Percentiles rank a stretch among this genome's conserved stretches.
These are phyloP conservation scores for Rickenella mellea DNA, from an alignment of 768 basidiomycete species.

Conservation along the genomic window DNA sequence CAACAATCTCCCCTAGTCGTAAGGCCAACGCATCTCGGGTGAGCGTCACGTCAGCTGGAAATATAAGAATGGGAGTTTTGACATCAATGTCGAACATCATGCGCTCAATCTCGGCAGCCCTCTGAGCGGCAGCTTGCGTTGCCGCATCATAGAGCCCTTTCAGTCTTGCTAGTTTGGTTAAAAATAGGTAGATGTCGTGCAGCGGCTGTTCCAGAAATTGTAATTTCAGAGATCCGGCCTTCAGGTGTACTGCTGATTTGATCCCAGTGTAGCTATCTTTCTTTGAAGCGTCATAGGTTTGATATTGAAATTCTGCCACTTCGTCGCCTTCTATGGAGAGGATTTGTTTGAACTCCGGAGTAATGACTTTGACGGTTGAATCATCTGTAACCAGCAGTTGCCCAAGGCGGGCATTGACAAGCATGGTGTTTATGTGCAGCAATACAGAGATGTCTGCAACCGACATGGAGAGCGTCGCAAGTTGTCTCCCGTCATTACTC, in stretches of 20 bases:
- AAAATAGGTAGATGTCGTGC: constrained; percentile 77
- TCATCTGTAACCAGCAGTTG: constrained; percentile 78
- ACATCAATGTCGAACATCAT: constrained; percentile 91
- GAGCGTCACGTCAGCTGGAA: constrained; percentile 59
- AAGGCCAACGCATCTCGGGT: constrained; percentile 67
- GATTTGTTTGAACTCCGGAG: constrained; percentile 71
- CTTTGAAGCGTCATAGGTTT: constrained; percentile 74
- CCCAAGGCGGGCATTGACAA: constrained; percentile 74
- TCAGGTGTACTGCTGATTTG: constrained; percentile 73
- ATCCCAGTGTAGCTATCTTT: constrained; percentile 61
- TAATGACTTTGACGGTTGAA: constrained; percentile 36
- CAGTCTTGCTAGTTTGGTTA: constrained; percentile 77
- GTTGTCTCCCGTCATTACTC: constrained; percentile 53
- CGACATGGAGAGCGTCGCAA: constrained; percentile 84
- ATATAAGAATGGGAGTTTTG: constrained; percentile 85
- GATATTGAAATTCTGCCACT: constrained; percentile 89
- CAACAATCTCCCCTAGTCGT: constrained; percentile 82
- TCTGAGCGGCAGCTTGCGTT: constrained; percentile 84
- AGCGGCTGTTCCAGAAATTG: constrained; percentile 87
- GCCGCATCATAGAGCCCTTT: constrained; percentile 94
- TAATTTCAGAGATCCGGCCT: constrained; percentile 83
- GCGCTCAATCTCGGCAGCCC: constrained; percentile 84
- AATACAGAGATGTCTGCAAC: constrained; percentile 82
- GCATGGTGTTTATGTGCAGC: constrained; percentile 61
- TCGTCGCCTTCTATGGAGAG: constrained; percentile 91